A percentile compares a stretch with the other conserved stretches of the same genome.
phyloP scores from a whole-genome alignment of 306 rosid genomes.

The Lathyrus oleraceus region DNA sequence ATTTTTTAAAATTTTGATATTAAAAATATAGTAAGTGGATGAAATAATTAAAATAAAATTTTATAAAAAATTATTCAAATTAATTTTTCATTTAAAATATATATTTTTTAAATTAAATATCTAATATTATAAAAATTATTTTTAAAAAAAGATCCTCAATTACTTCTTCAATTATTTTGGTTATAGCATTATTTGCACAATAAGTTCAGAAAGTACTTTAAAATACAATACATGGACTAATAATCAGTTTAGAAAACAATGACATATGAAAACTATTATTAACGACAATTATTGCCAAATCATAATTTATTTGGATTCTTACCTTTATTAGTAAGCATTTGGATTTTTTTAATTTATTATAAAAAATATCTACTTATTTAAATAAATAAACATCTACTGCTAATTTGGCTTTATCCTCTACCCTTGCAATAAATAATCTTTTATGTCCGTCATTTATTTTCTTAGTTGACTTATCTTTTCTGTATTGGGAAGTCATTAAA shows the following conservation, averaged over 20 bases:
- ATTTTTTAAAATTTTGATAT: too few relatives aligned
- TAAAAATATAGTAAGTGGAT: too few relatives aligned
- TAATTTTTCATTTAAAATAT: too few relatives aligned
- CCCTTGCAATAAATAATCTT: neutral
- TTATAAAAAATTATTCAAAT: too few relatives aligned
- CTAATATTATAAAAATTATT: too few relatives aligned
- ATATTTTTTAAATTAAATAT: too few relatives aligned
- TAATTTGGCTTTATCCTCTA: neutral
- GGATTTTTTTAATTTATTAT: neutral
- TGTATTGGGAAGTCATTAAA: constrained; percentile 2
- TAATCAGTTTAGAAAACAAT: neutral
- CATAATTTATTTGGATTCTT: neutral
- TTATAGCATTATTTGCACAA: neutral
- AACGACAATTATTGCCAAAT: neutral
- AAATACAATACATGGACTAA: neutral
- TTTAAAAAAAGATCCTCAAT: too few relatives aligned
- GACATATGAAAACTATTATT: constrained; percentile 15
- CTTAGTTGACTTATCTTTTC: neutral
- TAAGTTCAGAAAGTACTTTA: neutral
- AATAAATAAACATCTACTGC: neutral
- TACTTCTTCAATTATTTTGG: neutral
- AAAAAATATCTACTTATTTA: neutral
- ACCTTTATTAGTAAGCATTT: constrained; percentile 11
- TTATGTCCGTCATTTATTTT: neutral
- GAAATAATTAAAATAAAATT: too few relatives aligned